A percentile compares a stretch with the other conserved stretches of the same genome.
phyloP scores from a whole-genome alignment of 1,284 basidiomycete genomes.

The Farysia itapuensis region DNA sequence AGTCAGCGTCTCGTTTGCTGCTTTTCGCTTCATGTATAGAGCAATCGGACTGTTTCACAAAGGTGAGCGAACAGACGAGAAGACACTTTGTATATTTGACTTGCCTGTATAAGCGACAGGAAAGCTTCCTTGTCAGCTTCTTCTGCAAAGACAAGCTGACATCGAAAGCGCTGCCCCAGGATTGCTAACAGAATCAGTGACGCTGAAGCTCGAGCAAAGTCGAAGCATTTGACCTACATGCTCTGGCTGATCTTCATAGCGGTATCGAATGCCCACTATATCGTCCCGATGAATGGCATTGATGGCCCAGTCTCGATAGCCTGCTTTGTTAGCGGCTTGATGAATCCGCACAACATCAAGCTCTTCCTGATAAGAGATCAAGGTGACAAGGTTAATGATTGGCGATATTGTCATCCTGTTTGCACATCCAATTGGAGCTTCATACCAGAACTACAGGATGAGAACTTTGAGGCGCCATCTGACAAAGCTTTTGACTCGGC shows the following conservation, averaged over 20 bases:
- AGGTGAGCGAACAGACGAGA: not conserved
- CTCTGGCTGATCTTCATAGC: not conserved
- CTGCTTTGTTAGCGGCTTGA: constrained; percentile 7
- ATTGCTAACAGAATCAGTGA: not conserved
- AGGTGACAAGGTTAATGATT: too few species aligned
- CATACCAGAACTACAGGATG: too few species aligned
- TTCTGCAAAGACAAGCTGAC: constrained; percentile 15
- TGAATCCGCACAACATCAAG: constrained; percentile 17
- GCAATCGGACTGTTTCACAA: constrained; percentile 1
- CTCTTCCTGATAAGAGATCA: too few species aligned
- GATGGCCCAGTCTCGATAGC: constrained; percentile 8
- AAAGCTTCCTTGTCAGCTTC: constrained; percentile 14
- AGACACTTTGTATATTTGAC: not conserved
- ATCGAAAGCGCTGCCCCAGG: constrained; percentile 6
- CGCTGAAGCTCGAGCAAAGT: too few species aligned
- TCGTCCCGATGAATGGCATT: constrained; percentile 4
- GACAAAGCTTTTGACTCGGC: too few species aligned
- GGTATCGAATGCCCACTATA: constrained; percentile 10
- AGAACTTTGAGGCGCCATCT: too few species aligned
- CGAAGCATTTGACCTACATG: not conserved
- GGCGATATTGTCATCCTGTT: too few species aligned
- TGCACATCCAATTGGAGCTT: too few species aligned
- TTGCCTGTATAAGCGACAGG: constrained; percentile 17
- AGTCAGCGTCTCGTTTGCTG: too few species aligned
- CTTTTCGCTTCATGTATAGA: not conserved